Conservation (phyloP, 2,329 filamentous ascomycete species). For the Pestalotiopsis sp. region DNA sequence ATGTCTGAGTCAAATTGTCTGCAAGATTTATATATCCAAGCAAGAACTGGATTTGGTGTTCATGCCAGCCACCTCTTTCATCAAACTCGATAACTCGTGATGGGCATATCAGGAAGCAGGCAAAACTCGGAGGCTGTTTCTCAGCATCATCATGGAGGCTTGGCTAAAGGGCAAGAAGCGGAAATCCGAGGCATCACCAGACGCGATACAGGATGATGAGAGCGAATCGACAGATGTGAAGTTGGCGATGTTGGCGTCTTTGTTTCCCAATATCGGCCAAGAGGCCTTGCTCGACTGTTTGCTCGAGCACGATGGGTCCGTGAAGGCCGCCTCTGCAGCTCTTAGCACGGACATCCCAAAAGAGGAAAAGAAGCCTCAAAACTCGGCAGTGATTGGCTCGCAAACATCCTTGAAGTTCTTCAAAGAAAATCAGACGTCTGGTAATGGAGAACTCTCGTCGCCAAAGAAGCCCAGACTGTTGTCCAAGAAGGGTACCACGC, state of each 20-base stretch:
- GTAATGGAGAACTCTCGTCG: slow-evolving; percentile 19
- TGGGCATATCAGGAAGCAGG: not conserved
- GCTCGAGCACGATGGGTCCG: slow-evolving; percentile 75
- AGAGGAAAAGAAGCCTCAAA: slow-evolving; percentile 35
- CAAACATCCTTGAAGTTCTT: slow-evolving; percentile 68
- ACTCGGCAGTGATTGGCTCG: slow-evolving; percentile 45
- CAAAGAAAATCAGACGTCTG: slow-evolving; percentile 22
- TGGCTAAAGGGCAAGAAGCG: slow-evolving; percentile 60
- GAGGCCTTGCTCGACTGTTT: slow-evolving; percentile 77
- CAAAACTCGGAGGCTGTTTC: not conserved
- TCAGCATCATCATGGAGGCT: slow-evolving; percentile 51
- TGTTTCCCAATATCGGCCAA: slow-evolving; percentile 67
- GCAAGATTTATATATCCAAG: not conserved
- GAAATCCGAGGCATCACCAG: slow-evolving; percentile 35
- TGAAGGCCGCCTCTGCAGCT: slow-evolving; percentile 63
- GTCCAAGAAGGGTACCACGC: slow-evolving; percentile 77
- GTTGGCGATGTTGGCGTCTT: slow-evolving; percentile 78
- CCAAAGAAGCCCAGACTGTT: slow-evolving; percentile 53
- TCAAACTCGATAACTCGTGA: not conserved
- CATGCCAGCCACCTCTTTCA: not conserved
- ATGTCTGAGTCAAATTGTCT: not conserved
- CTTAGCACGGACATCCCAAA: slow-evolving; percentile 41
- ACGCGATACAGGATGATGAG: slow-evolving; percentile 32
- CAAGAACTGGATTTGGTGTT: too few relatives aligned
- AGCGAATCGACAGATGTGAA: slow-evolving; percentile 90